A percentile compares a stretch with the other conserved stretches of the same genome.
phyloP scores from a whole-genome alignment of 2,329 filamentous ascomycete species.

The Penicillium expansum region DNA sequence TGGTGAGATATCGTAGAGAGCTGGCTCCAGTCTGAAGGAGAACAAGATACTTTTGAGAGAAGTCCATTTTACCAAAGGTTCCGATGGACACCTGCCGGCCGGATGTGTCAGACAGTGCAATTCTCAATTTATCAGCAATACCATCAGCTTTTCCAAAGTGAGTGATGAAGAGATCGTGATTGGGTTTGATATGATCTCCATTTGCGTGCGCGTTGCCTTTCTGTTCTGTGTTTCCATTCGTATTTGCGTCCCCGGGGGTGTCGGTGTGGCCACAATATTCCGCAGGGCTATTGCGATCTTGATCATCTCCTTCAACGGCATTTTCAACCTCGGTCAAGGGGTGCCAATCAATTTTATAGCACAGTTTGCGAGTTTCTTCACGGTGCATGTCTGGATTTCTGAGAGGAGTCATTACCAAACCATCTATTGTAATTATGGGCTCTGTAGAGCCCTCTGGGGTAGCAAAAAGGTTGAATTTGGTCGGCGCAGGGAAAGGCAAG shows the following conservation, averaged over 20 bases:
- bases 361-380: constrained; percentile 16
- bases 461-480: constrained; percentile 23
- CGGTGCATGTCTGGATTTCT: constrained; percentile 14
- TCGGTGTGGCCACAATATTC: not conserved
- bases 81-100: constrained; percentile 14
- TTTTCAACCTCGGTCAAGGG: constrained; percentile 10
- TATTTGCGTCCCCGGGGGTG: not conserved
- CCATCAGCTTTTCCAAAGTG: constrained; percentile 16
- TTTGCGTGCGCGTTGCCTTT: not conserved
- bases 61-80: constrained; percentile 8
- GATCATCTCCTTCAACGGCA: not conserved
- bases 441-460: constrained; percentile 16
- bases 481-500: constrained; percentile 16
- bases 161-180: constrained; percentile 15
- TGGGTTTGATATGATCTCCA: not conserved
- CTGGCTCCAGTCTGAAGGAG: constrained; percentile 18
- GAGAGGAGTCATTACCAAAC: constrained; percentile 27
- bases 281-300: constrained; percentile 3
- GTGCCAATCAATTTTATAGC: constrained; percentile 27
- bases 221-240: not conserved
- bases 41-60: constrained; percentile 17
- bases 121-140: constrained; percentile 10
- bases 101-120: not conserved
- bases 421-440: constrained; percentile 22
- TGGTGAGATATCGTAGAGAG: constrained; percentile 16